phyloP scores from a whole-genome alignment of 176 grass and related monocot genomes.

The Eragrostis curvula region DNA sequence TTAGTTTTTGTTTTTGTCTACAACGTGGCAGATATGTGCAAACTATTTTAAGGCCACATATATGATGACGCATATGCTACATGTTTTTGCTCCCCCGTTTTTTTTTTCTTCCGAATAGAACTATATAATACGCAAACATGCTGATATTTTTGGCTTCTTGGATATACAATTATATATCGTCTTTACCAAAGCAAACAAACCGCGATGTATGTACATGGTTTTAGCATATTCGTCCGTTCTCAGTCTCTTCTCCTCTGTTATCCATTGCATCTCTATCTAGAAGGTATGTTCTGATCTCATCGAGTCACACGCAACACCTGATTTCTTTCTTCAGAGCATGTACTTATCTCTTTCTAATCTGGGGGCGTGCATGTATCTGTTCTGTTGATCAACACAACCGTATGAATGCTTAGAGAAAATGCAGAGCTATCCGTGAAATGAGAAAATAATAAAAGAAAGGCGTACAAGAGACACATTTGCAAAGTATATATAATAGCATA shows the following conservation, averaged over 20 bases:
- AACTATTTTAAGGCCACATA: background rate
- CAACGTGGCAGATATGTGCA: slow-evolving; percentile 6
- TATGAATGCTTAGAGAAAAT: background rate
- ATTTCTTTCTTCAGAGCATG: background rate
- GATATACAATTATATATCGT: background rate
- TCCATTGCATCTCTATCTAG: slow-evolving; percentile 18
- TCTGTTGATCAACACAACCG: background rate
- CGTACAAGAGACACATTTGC: background rate
- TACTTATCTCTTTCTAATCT: background rate
- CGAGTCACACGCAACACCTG: background rate
- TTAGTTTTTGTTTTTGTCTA: background rate
- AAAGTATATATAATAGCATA: background rate
- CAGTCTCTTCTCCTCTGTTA: background rate
- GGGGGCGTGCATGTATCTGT: background rate
- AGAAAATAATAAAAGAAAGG: background rate
- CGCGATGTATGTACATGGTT: background rate
- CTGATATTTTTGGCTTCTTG: background rate
- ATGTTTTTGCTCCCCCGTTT: background rate
- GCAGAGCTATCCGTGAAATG: background rate
- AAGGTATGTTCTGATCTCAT: background rate
- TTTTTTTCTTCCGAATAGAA: background rate
- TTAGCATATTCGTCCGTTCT: slow-evolving; percentile 8
- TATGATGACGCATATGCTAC: background rate
- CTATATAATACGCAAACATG: background rate
- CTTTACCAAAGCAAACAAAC: background rate